Conservation (phyloP, 1,284 basidiomycete genomes). For the Takashimella tepidaria region DNA sequence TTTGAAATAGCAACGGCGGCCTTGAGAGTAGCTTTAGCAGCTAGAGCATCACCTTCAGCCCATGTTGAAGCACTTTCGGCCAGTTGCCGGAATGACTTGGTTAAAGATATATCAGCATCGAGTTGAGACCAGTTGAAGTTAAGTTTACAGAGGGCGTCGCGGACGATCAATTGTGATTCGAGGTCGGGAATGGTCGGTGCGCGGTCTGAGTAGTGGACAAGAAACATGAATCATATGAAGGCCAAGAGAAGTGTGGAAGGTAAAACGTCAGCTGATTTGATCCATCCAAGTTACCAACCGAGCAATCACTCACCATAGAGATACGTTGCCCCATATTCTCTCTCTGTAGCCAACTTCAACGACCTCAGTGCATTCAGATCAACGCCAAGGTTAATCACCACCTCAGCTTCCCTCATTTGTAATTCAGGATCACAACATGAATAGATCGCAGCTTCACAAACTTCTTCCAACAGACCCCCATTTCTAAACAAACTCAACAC, state of each 20-base stretch:
- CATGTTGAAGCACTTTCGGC: slow-evolving; percentile 62
- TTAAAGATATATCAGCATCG: slow-evolving; percentile 67
- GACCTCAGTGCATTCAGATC: slow-evolving; percentile 53
- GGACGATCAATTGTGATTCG: slow-evolving; percentile 44
- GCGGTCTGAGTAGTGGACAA: slow-evolving; percentile 29
- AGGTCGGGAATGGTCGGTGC: slow-evolving; percentile 29
- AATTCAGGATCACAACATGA: slow-evolving; percentile 35
- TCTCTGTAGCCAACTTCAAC: slow-evolving; percentile 60
- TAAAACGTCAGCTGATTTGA: too few species aligned
- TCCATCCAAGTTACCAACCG: slow-evolving; percentile 38
- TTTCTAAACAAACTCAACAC: slow-evolving; percentile 40
- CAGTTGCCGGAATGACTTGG: slow-evolving; percentile 72
- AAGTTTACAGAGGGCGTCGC: slow-evolving; percentile 45
- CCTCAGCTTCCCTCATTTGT: slow-evolving; percentile 26
- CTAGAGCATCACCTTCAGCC: slow-evolving; percentile 56
- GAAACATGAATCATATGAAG: too few species aligned
- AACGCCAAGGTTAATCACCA: slow-evolving; percentile 25
- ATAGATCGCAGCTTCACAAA: slow-evolving; percentile 23
- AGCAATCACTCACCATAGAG: slow-evolving; percentile 53
- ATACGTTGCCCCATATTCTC: slow-evolving; percentile 75
- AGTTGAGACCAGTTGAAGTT: slow-evolving; percentile 66
- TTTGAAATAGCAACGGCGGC: slow-evolving; percentile 62
- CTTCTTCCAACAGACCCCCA: slow-evolving; percentile 35
- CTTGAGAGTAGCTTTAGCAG: slow-evolving; percentile 57
- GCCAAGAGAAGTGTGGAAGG: too few species aligned